Evolutionary conservation across 306 rosid species (phyloP).

Genomic region (Prunus armeniaca): DNA sequence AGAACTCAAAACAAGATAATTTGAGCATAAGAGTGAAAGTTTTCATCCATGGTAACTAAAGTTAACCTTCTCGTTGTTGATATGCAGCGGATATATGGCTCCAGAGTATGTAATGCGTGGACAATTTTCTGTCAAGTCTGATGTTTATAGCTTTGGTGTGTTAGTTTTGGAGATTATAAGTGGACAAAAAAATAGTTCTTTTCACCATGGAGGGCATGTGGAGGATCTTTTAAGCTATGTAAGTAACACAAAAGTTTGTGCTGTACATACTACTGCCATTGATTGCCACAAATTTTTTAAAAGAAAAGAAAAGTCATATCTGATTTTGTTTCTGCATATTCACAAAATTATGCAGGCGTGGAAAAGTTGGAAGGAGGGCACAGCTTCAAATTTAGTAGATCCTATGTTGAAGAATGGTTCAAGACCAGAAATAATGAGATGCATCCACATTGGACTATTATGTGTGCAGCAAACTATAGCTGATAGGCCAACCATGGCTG

Average conservation of each 20-base stretch:
- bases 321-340: neutral
- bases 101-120: neutral
- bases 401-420: neutral
- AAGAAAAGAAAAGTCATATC: neutral
- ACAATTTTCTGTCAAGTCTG: neutral
- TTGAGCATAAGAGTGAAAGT: neutral
- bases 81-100: neutral
- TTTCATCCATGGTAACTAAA: neutral
- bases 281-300: neutral
- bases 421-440: neutral
- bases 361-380: conserved; percentile 11
- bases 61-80: neutral
- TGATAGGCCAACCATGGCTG: conserved; percentile 10
- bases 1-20: neutral
- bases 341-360: neutral
- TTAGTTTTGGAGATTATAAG: neutral
- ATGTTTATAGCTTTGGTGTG: neutral
- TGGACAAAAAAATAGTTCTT: neutral
- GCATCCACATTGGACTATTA: conserved; percentile 6
- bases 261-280: neutral
- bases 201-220: neutral
- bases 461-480: conserved; percentile 1
- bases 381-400: conserved; percentile 7
- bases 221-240: conserved; percentile 3
- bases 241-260: neutral